Base-by-base conservation (phyloP, 345 rosid genomes). In the Eutrema japonicum region DNA sequence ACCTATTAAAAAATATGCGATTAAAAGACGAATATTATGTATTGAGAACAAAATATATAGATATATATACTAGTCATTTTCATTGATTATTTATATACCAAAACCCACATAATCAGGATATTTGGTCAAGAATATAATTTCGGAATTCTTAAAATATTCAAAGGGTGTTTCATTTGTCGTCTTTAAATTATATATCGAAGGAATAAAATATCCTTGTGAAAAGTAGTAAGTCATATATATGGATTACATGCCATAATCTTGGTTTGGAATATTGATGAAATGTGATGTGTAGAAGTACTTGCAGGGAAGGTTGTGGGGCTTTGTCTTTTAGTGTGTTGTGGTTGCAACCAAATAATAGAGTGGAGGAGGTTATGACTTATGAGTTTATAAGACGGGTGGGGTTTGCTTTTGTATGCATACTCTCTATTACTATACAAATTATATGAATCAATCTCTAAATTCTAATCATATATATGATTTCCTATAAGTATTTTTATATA, bases 311-410 rank as follows among this genome's bases (percentile, higher is more conserved):
- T 32, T 48, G 68, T 66, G 62, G 78, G 68, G 5, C 41, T 59
- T 49, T 59, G 63, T 75, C 40, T 67, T 67, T 51, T 68, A 43
- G 56, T 75, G 63, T 33, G 68, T 35, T 67, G 62, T 51, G 46
- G 73, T 74, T 67, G 73, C 68, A 74, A 74, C 78, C 46, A 75
- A 74, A 57, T 58, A 59, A 74, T 59, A 59, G 73, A 74, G 68
- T 18, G 78, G 68, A 64, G 78, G 68, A 64, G 32, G 68, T 74
- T 50, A 62, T 74, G 68, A 67, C 62, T 74, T 50, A 62, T 74
- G 68, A 67, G 73, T 42, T 75, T 52, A 60, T 42, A 52, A 67
- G 26, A 51, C 4, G 5, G 12, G 68, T 75, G 68, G 54, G 68
- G 73, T 59, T 67, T 68, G 48, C 50, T 59, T 41, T 47, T 36